Base-by-base conservation (phyloP, 192 early-diverging fungal species). In the Kappamyces sp. region DNA sequence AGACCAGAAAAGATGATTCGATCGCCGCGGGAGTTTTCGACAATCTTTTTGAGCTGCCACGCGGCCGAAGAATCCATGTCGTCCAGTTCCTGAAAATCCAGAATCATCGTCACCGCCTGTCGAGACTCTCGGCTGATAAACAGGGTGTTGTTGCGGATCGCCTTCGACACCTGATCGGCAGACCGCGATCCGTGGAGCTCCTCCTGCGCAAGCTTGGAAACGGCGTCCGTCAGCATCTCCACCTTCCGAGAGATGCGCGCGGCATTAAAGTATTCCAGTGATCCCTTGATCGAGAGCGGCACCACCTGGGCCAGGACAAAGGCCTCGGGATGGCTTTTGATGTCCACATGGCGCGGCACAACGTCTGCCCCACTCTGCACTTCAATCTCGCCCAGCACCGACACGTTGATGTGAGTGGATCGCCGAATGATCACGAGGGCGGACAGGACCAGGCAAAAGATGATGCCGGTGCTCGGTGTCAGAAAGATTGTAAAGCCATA, bases 191-290 rank as follows among this genome's bases (percentile, higher is more conserved):
- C 12, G 12, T 13, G 44, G 44, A 46, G 12, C 13, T 46, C 13
- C 13, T 13, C 13, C 13, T 46, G 44, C 13, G 12, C 13, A 46
- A n/a, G 44, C 23, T 23, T 23, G 23, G 23, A 23, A 23, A 23
- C 69, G 1, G 61, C 69, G 8, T 61, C 38, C 39, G 73, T 51
- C 4, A 76, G 58, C 12, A 46, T 8, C 10, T 70, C 68, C 40
- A 76, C 60, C 13, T 53, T 62, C 13, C 73, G 65, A 5, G 63
- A 55, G 51, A 71, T 47, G 15, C 61, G 65, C 1, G 60, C 69
- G 10, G 68, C 68, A 54, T 76, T 76, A 61, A 66, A 76, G 53
- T 73, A 76, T 34, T 66, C 36, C 9, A 76, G 50, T 10, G 74
- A 63, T 2, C 62, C 65, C 12, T 64, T 44, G 12, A 76, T 53